Evolutionary conservation across 352 stramenopile genomes (phyloP).

Genomic region (Phytopythium oedochilum): DNA sequence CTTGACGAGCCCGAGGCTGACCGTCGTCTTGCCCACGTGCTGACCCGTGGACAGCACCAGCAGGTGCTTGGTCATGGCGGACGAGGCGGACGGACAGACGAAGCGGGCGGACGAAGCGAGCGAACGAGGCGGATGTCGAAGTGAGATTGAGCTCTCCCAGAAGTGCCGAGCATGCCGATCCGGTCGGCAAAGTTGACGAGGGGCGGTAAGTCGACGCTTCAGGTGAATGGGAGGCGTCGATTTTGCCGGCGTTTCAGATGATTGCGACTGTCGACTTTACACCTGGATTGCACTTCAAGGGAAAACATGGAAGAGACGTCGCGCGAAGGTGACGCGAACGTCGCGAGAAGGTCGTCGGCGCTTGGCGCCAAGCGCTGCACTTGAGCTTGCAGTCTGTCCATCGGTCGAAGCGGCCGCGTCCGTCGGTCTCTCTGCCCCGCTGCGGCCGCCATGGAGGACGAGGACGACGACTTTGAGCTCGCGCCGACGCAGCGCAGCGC

Average conservation of each 20-base stretch:
- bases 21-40: constrained; percentile 97
- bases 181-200: too few relatives aligned
- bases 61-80: constrained; percentile 62
- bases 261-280: not conserved
- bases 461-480: constrained; percentile 16
- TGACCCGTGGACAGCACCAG: constrained; percentile 91
- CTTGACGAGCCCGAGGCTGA: constrained; percentile 93
- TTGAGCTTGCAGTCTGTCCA: too few relatives aligned
- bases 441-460: constrained; percentile 1
- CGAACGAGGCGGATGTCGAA: not conserved
- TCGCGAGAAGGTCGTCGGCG: too few relatives aligned
- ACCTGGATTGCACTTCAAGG: not conserved
- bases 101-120: not conserved
- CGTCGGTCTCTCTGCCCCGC: too few relatives aligned
- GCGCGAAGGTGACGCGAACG: too few relatives aligned
- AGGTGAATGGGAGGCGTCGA: not conserved
- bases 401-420: too few relatives aligned
- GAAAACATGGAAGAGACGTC: not conserved
- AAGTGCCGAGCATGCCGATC: too few relatives aligned
- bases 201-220: too few relatives aligned
- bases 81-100: not conserved
- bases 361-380: too few relatives aligned
- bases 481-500: constrained; percentile 30
- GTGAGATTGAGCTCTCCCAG: not conserved
- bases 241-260: not conserved